Percentiles rank a stretch among this genome's conserved stretches.
Conservation (phyloP, 345 rosid genomes). For the Murraya koenigii region DNA sequence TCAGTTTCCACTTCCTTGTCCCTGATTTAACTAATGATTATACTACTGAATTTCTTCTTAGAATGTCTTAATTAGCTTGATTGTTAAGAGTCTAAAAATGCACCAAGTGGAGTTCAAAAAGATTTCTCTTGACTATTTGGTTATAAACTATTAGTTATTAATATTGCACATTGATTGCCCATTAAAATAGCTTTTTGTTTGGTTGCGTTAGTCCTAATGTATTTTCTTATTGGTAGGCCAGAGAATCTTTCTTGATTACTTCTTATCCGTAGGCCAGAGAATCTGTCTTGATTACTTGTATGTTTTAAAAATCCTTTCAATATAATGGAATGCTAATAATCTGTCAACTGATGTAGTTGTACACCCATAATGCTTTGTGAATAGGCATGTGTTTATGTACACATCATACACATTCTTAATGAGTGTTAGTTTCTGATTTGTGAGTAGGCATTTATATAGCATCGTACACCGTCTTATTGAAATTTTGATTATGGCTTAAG, state of each 20-base stretch:
- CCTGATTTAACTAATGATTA: neutral
- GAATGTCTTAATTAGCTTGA: neutral
- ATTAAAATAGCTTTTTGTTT: neutral
- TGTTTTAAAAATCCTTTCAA: neutral
- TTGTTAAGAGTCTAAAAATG: neutral
- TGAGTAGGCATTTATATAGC: neutral
- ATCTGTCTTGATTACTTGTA: neutral
- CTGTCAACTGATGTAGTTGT: neutral
- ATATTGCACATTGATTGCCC: neutral
- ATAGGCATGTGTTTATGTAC: too few relatives aligned
- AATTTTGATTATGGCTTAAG: neutral
- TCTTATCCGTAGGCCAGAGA: slow-evolving; percentile 8
- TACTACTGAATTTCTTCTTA: neutral
- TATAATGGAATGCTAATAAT: neutral
- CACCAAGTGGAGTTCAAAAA: neutral
- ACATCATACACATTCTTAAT: too few relatives aligned
- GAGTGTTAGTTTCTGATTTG: too few relatives aligned
- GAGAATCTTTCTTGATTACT: neutral
- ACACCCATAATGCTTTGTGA: neutral
- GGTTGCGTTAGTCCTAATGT: neutral
- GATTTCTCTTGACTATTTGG: neutral
- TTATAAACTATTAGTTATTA: neutral
- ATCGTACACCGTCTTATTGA: neutral
- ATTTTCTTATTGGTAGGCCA: slow-evolving; percentile 10
- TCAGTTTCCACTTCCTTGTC: neutral